Evolutionary conservation across 192 early-diverging fungal genomes (phyloP), one percentile per base, ranked within the genome.

Genomic region (Linnemannia hyalina): DNA sequence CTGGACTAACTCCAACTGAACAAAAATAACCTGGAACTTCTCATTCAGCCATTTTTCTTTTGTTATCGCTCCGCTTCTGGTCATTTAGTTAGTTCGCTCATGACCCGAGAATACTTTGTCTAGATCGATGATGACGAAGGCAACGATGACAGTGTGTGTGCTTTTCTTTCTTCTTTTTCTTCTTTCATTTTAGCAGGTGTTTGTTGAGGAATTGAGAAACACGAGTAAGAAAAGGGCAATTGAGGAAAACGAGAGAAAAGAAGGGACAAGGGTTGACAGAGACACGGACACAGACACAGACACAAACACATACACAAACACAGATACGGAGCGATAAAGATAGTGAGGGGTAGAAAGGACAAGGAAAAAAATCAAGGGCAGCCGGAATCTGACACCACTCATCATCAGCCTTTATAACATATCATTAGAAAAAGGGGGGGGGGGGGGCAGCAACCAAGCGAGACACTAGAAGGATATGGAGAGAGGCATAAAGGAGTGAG

Each of bases 191-290:
- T n/a, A 60, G 23, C 60, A 65, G 60, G 60, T 65, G 60, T 65
- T 65, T 65, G 60, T 35, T 32, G 60, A 65, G 60, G 26, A 65
- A 32, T 32, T 65, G 60, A 65, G 60, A 65, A 65, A 65, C 60
- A 65, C 60, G 60, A 65, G 60, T 15, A 65, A 52, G 49, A 52
- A 18, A 22, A 52, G 18, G 29, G 11, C 13, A 15, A 73, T 46
- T 46, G 44, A 46, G 44, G 44, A 41, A 49, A 29, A 9, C 6
- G 42, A 47, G 73, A 74, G 9, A n/a, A n/a, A 23, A 22, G 69
- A n/a, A 7, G 68, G 68, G 36, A 15, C 18, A 44, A 44, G 42
- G 42, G 42, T 44, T 13, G 42, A 44, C 44, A 46, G 44, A 15
- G 68, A 70, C 68, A 35, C 68, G 15, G 38, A 35, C 15, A 22